These are phyloP conservation scores for Mrakia frigida DNA, from an alignment of 768 basidiomycete species.

Conservation along the genomic window DNA sequence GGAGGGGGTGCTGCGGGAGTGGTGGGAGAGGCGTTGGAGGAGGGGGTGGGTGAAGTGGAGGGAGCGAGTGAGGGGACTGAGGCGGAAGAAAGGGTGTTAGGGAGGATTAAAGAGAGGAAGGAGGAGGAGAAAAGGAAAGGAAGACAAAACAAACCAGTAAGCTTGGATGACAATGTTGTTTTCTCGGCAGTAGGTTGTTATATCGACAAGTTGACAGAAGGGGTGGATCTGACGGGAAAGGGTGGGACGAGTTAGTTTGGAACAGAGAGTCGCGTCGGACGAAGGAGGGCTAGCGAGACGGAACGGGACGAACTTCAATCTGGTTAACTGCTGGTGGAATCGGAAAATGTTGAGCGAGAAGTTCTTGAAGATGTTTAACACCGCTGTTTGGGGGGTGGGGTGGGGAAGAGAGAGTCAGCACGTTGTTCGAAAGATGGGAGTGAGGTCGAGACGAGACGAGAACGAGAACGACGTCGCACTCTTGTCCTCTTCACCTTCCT, in stretches of 20 bases:
- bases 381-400: too few relatives aligned
- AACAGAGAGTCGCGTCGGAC: not conserved
- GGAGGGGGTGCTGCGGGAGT: too few relatives aligned
- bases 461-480: too few relatives aligned
- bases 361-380: conserved; percentile 29
- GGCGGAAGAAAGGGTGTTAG: not conserved
- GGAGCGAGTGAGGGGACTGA: conserved; percentile 23
- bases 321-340: conserved; percentile 28
- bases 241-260: not conserved
- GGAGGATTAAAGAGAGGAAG: not conserved
- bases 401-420: too few relatives aligned
- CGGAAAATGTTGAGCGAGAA: not conserved
- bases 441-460: too few relatives aligned
- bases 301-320: conserved; percentile 18
- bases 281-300: not conserved
- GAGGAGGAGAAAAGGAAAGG: not conserved
- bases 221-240: conserved; percentile 39
- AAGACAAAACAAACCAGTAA: not conserved
- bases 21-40: not conserved
- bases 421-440: too few relatives aligned
- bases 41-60: conserved; percentile 2
- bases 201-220: conserved; percentile 68
- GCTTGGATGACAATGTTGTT: conserved; percentile 58
- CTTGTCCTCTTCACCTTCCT: too few relatives aligned
- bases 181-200: conserved; percentile 65